Evolutionary conservation across 352 stramenopile genomes (phyloP).

Genomic region (Globisporangium paroecandrum): DNA sequence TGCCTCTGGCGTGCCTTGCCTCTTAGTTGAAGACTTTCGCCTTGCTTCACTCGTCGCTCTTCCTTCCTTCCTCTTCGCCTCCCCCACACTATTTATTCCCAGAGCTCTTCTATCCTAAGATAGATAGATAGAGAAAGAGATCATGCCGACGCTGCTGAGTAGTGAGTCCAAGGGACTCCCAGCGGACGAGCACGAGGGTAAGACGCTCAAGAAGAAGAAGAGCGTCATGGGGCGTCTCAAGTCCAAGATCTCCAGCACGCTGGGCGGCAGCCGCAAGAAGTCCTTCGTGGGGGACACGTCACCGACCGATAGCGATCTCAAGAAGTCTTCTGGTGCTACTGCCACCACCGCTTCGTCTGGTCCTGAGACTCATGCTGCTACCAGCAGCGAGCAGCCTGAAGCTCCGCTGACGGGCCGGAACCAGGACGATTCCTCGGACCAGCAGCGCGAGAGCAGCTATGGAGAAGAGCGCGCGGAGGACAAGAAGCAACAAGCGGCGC

Average conservation of each 20-base stretch:
- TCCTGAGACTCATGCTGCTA: neutral
- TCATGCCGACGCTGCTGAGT: conserved; percentile 33
- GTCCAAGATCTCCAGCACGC: conserved; percentile 51
- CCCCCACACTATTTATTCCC: conserved; percentile 3
- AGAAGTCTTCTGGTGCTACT: neutral
- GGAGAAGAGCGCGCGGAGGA: neutral
- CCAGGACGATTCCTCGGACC: neutral
- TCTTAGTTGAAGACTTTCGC: conserved; percentile 16
- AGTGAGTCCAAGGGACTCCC: conserved; percentile 5
- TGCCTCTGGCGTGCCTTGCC: neutral
- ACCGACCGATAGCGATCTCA: conserved; percentile 33
- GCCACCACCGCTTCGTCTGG: neutral
- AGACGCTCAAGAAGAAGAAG: conserved; percentile 48
- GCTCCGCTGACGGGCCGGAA: neutral
- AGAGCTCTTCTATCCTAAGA: conserved; percentile 6
- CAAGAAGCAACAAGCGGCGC: neutral
- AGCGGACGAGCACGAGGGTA: conserved; percentile 21
- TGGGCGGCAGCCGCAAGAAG: conserved; percentile 45
- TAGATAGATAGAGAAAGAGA: too few species aligned
- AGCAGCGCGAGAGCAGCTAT: neutral
- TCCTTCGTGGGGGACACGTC: conserved; percentile 21
- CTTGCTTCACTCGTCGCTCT: conserved; percentile 5
- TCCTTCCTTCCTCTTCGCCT: neutral
- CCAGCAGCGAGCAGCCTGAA: conserved; percentile 21
- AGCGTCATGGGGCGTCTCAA: conserved; percentile 67